Evolutionary conservation across 1,284 basidiomycete genomes (phyloP).

Genomic region (Boletus sp.): DNA sequence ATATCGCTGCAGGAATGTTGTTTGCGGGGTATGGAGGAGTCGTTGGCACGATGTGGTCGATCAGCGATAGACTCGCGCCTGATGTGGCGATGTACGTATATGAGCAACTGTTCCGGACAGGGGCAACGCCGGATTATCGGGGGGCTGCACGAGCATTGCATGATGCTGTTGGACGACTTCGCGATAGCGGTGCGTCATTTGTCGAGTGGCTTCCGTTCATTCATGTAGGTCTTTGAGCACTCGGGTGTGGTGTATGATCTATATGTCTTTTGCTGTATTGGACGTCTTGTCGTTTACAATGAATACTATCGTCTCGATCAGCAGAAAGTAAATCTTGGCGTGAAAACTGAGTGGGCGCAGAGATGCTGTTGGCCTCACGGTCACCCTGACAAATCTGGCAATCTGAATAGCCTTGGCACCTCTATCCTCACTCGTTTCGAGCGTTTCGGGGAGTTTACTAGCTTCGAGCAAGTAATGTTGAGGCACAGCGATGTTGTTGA

Average conservation of each 20-base stretch:
- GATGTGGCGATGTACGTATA: not conserved
- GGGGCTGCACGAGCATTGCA: not conserved
- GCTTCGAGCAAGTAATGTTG: no score
- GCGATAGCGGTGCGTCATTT: not conserved
- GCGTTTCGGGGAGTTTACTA: no score
- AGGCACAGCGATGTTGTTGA: no score
- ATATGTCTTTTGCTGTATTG: not conserved
- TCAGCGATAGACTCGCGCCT: not conserved
- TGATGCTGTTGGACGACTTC: not conserved
- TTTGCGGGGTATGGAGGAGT: not conserved
- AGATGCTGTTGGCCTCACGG: no score
- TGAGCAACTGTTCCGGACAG: not conserved
- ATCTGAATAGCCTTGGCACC: no score
- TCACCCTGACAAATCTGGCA: no score
- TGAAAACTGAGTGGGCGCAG: no score
- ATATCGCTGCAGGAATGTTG: not conserved
- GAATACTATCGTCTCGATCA: no score
- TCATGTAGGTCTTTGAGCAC: not conserved
- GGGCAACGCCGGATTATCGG: not conserved
- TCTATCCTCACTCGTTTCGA: no score
- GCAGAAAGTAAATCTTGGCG: no score
- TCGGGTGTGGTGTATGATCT: not conserved
- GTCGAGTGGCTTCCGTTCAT: not conserved
- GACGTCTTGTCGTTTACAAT: not conserved
- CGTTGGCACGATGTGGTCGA: not conserved